Evolutionary conservation across 2,329 filamentous ascomycete species (phyloP).

Genomic region (Penicillium sp.): DNA sequence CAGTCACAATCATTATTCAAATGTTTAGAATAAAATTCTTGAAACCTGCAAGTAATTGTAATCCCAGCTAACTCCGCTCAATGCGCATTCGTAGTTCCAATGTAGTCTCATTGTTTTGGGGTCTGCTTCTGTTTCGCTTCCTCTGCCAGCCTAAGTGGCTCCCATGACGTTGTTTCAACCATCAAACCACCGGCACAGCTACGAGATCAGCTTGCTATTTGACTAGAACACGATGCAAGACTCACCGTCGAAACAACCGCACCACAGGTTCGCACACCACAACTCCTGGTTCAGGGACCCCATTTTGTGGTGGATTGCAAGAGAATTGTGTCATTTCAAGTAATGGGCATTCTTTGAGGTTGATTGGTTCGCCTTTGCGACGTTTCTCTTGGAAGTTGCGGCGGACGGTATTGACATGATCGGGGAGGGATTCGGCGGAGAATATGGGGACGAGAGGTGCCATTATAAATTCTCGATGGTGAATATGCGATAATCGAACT

Average conservation of each 20-base stretch:
- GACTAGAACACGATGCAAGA: neutral
- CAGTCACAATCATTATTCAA: constrained; percentile 15
- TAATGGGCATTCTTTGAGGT: constrained; percentile 55
- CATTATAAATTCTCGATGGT: constrained; percentile 41
- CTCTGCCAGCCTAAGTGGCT: constrained; percentile 39
- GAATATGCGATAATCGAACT: neutral
- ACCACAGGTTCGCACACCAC: constrained; percentile 57
- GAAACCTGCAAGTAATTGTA: constrained; percentile 5
- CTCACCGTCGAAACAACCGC: constrained; percentile 58
- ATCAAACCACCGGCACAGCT: constrained; percentile 54
- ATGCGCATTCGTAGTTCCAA: constrained; percentile 10
- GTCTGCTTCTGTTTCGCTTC: constrained; percentile 31
- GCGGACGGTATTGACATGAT: constrained; percentile 49
- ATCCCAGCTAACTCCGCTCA: constrained; percentile 17
- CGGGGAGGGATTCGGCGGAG: constrained; percentile 51
- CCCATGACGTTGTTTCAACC: constrained; percentile 63
- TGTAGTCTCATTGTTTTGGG: constrained; percentile 21
- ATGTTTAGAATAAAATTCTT: constrained; percentile 4
- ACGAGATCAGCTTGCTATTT: constrained; percentile 8
- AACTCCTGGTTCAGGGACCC: constrained; percentile 42
- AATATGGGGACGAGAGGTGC: constrained; percentile 56
- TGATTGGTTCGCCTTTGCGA: constrained; percentile 52
- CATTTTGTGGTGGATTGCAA: constrained; percentile 53
- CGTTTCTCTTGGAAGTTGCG: constrained; percentile 49
- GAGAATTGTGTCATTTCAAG: constrained; percentile 62